These are phyloP conservation scores for Colletotrichum sp. DNA, from an alignment of 2,329 filamentous ascomycete species.

Conservation along the genomic window DNA sequence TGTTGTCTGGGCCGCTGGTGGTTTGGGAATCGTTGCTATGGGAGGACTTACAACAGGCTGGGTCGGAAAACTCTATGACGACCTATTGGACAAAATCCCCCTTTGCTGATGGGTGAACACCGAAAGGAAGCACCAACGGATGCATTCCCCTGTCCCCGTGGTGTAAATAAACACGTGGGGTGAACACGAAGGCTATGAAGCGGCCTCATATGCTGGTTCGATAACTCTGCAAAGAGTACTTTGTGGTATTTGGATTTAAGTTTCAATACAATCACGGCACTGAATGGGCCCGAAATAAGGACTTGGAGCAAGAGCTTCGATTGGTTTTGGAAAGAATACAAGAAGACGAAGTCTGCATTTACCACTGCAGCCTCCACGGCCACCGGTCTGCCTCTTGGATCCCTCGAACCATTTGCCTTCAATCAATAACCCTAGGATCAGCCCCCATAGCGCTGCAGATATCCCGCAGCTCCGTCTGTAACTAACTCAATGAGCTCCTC, in stretches of 20 bases:
- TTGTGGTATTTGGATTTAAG: neutral
- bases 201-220: neutral
- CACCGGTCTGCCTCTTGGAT: neutral
- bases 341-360: neutral
- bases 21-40: slow-evolving; percentile 77
- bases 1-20: slow-evolving; percentile 80
- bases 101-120: neutral
- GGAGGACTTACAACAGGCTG: slow-evolving; percentile 76
- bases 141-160: neutral
- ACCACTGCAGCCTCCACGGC: neutral
- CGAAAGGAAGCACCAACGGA: neutral
- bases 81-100: slow-evolving; percentile 56
- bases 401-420: neutral
- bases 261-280: neutral
- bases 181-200: neutral
- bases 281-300: neutral
- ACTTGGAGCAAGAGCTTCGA: neutral
- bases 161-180: neutral
- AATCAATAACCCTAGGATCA: neutral
- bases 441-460: neutral
- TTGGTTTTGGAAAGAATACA: neutral
- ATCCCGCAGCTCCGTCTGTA: neutral
- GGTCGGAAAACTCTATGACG: slow-evolving; percentile 82
- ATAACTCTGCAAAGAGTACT: neutral
- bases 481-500: neutral